Evolutionary conservation across 2,329 filamentous ascomycete genomes (phyloP).

Genomic region (Trichoderma harzianum): DNA sequence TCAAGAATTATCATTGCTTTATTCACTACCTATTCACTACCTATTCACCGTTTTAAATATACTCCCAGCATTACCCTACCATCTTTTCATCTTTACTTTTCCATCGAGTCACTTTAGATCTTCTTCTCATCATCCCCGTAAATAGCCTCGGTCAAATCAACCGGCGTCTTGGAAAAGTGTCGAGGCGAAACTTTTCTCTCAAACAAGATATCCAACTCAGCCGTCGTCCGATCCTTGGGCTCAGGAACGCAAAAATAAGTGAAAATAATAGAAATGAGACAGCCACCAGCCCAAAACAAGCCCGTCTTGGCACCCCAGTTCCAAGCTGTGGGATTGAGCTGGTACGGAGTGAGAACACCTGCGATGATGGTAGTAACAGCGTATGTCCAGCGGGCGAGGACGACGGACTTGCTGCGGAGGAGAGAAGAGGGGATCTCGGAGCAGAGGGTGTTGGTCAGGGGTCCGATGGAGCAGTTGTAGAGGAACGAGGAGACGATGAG

Average conservation of each 20-base stretch:
- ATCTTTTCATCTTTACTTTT: background rate
- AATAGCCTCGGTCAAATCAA: slow-evolving; percentile 11
- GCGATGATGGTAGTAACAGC: slow-evolving; percentile 49
- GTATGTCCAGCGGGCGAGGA: slow-evolving; percentile 43
- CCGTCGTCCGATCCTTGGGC: slow-evolving; percentile 47
- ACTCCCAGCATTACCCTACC: background rate
- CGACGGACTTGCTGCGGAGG: slow-evolving; percentile 53
- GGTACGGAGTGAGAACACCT: slow-evolving; percentile 47
- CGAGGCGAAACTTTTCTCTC: slow-evolving; percentile 25
- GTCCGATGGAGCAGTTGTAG: slow-evolving; percentile 54
- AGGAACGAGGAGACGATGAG: slow-evolving; percentile 51
- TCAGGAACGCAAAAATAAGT: slow-evolving; percentile 51
- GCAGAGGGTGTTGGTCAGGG: slow-evolving; percentile 50
- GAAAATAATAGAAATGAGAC: slow-evolving; percentile 48
- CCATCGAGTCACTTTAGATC: background rate
- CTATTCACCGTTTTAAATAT: background rate
- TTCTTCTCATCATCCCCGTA: background rate
- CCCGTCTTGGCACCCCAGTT: slow-evolving; percentile 47
- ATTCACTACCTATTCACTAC: background rate
- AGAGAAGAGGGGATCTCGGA: slow-evolving; percentile 53
- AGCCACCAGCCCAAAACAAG: slow-evolving; percentile 47
- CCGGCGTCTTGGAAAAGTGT: slow-evolving; percentile 26
- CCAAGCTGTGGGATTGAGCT: slow-evolving; percentile 44
- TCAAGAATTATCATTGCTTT: background rate
- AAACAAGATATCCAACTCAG: slow-evolving; percentile 37